phyloP scores from a whole-genome alignment of 2,329 filamentous ascomycete species.

The Chaetomium olivaceum region DNA sequence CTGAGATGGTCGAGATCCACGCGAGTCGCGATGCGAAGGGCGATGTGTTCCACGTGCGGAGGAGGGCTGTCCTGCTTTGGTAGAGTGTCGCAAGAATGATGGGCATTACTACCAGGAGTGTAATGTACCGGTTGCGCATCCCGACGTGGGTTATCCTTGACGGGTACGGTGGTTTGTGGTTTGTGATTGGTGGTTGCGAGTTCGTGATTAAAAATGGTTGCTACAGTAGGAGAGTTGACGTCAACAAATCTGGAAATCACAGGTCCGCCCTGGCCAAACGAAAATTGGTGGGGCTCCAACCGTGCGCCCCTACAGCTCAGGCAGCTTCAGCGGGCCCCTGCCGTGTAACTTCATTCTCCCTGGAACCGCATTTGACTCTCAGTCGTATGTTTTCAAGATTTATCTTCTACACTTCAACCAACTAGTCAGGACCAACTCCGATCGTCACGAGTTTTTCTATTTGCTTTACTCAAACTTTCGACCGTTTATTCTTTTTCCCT shows the following conservation, averaged over 20 bases:
- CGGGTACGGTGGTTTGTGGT: background rate
- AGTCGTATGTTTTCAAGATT: too few species aligned
- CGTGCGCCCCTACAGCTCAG: background rate
- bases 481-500: too few species aligned
- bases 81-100: slow-evolving; percentile 16
- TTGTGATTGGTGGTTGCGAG: background rate
- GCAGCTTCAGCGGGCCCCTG: background rate
- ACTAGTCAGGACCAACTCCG: too few species aligned
- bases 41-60: slow-evolving; percentile 26
- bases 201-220: background rate
- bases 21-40: slow-evolving; percentile 16
- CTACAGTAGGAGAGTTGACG: background rate
- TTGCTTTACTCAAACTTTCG: too few species aligned
- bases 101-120: slow-evolving; percentile 20
- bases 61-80: slow-evolving; percentile 23
- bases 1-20: too few species aligned
- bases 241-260: background rate
- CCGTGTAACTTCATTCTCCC: background rate
- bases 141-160: background rate
- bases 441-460: too few species aligned
- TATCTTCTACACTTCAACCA: too few species aligned
- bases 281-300: background rate
- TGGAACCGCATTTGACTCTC: too few species aligned
- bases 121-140: slow-evolving; percentile 9
- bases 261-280: background rate